Evolutionary conservation across 441 rosid species (phyloP).

Genomic region (Erodium moschatum): DNA sequence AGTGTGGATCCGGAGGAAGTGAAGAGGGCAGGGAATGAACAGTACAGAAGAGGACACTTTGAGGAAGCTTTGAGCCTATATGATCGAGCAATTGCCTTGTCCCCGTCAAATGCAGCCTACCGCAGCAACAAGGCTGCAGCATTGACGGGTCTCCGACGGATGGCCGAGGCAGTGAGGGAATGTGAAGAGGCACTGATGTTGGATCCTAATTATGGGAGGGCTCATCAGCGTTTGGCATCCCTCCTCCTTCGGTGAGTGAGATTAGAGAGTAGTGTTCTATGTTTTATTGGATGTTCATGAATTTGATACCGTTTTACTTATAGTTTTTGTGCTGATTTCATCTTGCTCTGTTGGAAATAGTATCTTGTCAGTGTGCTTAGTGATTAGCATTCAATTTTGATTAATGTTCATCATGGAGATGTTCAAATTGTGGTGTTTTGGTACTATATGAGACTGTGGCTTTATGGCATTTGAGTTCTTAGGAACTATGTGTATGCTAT

Average conservation of each 20-base stretch:
- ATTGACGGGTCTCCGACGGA: conserved; percentile 42
- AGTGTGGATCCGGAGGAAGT: conserved; percentile 21
- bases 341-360: too few relatives aligned
- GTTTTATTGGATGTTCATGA: neutral
- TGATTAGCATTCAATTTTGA: neutral
- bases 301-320: neutral
- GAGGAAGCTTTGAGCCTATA: conserved; percentile 44
- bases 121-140: conserved; percentile 62
- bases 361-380: too few relatives aligned
- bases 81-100: conserved; percentile 45
- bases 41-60: conserved; percentile 45
- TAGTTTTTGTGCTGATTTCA: too few relatives aligned
- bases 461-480: too few relatives aligned
- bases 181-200: conserved; percentile 50
- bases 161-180: conserved; percentile 51
- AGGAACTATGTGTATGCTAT: neutral
- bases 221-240: conserved; percentile 51
- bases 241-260: conserved; percentile 47
- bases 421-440: neutral
- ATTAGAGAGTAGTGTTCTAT: conserved; percentile 12
- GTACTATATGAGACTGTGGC: too few relatives aligned
- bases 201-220: conserved; percentile 47
- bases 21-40: conserved; percentile 54
- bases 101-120: conserved; percentile 49
- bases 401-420: neutral